phyloP scores from a whole-genome alignment of 805 yeast genomes.

The Pichia manshurica region DNA sequence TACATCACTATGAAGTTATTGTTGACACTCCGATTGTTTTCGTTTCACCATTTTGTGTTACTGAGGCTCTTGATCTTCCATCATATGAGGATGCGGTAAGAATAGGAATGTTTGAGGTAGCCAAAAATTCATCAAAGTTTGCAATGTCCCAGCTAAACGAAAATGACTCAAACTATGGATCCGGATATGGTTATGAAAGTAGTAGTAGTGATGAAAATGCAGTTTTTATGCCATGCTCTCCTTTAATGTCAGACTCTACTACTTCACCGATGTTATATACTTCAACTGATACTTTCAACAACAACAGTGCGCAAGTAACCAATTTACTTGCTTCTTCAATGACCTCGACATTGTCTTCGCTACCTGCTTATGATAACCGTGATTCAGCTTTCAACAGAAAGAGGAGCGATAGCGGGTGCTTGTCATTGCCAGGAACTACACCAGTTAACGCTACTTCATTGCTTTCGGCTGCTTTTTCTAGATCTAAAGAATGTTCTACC shows the following conservation, averaged over 20 bases:
- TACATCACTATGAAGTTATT: conserved; percentile 75
- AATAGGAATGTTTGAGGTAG: conserved; percentile 17
- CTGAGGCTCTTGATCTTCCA: conserved; percentile 34
- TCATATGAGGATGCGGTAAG: conserved; percentile 32
- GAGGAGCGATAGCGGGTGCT: conserved; percentile 1
- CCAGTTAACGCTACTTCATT: conserved; percentile 6
- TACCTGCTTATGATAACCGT: conserved; percentile 1
- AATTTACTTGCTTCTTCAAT: conserved; percentile 16
- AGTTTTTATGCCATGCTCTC: conserved; percentile 42
- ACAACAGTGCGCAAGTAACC: conserved; percentile 26
- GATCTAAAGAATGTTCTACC: conserved; percentile 5
- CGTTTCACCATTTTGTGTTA: conserved; percentile 37
- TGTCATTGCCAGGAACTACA: background rate
- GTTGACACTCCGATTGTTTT: conserved; percentile 69
- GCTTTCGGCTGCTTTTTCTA: conserved; percentile 11
- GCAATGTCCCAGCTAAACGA: conserved; percentile 4
- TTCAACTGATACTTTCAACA: conserved; percentile 10
- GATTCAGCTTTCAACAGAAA: background rate
- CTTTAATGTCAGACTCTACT: conserved; percentile 29
- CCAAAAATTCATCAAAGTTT: conserved; percentile 9
- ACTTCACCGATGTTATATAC: conserved; percentile 11
- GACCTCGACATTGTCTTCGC: background rate
- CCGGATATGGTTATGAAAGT: conserved; percentile 1
- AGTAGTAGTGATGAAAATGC: conserved; percentile 32
- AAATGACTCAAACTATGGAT: conserved; percentile 2